Conservation (phyloP, 768 basidiomycete genomes). For the Agrocybe pediades region DNA sequence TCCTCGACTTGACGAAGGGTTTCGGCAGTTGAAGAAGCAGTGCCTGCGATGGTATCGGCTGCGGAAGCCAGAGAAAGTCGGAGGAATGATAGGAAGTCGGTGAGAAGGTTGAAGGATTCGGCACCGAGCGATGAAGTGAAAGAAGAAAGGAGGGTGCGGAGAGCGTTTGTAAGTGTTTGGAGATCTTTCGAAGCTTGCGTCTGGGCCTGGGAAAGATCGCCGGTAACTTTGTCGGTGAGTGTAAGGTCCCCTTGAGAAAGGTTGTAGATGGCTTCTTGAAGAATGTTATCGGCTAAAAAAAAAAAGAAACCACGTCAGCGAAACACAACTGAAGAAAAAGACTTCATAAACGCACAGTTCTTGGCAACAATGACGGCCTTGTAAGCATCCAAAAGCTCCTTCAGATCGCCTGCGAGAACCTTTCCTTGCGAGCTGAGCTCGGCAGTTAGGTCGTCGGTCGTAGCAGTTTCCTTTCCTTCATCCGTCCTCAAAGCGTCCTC, state of each 20-base stretch:
- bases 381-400: conserved; percentile 58
- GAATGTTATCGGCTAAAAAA: conserved; percentile 55
- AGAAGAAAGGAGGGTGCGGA: conserved; percentile 52
- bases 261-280: conserved; percentile 71
- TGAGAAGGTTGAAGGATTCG: conserved; percentile 55
- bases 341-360: conserved; percentile 43
- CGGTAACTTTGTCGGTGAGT: conserved; percentile 33
- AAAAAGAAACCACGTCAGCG: neutral
- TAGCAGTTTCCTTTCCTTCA: neutral
- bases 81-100: conserved; percentile 65
- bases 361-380: conserved; percentile 55
- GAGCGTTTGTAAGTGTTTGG: conserved; percentile 46
- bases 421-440: conserved; percentile 59
- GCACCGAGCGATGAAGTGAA: conserved; percentile 54
- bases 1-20: conserved; percentile 55
- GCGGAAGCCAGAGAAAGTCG: conserved; percentile 69
- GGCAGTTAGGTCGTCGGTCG: conserved; percentile 16
- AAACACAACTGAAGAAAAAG: neutral
- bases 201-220: conserved; percentile 12
- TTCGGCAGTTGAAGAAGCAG: conserved; percentile 54
- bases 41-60: conserved; percentile 56
- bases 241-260: conserved; percentile 55
- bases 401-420: conserved; percentile 49
- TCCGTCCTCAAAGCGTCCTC: neutral
- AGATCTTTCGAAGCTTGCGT: conserved; percentile 41